Percentiles rank a stretch among this genome's conserved stretches.
These are phyloP conservation scores for Usnea hakonensis DNA, from an alignment of 495 filamentous ascomycete genomes.

Conservation along the genomic window DNA sequence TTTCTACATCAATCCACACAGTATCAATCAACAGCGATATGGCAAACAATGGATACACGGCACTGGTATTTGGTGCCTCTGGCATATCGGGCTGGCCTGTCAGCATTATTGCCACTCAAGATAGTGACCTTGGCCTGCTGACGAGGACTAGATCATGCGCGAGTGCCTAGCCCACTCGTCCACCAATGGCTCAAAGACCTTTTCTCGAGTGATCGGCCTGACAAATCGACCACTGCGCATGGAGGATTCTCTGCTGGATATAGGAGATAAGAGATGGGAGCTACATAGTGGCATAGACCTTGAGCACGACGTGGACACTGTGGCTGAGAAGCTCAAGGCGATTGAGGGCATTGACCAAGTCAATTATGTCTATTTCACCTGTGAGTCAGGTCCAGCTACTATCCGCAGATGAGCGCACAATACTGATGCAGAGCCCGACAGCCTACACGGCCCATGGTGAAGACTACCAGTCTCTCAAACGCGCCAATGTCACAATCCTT, in stretches of 20 bases:
- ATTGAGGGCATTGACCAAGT: constrained; percentile 21
- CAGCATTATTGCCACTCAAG: background rate
- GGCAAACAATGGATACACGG: constrained; percentile 10
- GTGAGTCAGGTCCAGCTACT: background rate
- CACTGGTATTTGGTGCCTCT: constrained; percentile 32
- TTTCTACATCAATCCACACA: too few species aligned
- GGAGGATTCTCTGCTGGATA: constrained; percentile 22
- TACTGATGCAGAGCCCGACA: background rate
- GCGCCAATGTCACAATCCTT: constrained; percentile 27
- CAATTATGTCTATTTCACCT: constrained; percentile 5
- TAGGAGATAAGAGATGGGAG: constrained; percentile 9
- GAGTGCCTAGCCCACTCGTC: constrained; percentile 25
- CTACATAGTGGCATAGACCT: constrained; percentile 25
- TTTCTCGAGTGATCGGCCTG: constrained; percentile 27
- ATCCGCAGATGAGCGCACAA: background rate
- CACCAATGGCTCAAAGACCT: constrained; percentile 19
- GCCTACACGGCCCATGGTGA: constrained; percentile 23
- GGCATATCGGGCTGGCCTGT: constrained; percentile 32
- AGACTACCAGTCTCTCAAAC: constrained; percentile 24
- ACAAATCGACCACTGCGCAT: constrained; percentile 23
- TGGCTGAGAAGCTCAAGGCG: constrained; percentile 19
- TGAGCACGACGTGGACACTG: constrained; percentile 16
- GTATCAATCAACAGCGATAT: too few species aligned
- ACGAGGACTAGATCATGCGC: constrained; percentile 14
- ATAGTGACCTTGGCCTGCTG: background rate